phyloP scores from a whole-genome alignment of 768 basidiomycete species.

The Megacollybia marginata region DNA sequence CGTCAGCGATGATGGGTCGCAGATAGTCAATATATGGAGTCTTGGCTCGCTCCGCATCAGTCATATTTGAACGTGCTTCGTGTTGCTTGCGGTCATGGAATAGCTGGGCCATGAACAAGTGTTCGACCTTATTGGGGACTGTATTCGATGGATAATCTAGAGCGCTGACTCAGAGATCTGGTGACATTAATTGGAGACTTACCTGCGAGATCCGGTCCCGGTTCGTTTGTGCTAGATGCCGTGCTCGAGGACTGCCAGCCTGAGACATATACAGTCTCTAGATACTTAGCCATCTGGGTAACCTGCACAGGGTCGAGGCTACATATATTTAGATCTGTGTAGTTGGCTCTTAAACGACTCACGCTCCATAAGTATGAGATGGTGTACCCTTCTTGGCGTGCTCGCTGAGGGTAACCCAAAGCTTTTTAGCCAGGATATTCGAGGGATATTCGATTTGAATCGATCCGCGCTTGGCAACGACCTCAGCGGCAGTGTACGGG shows the following conservation, averaged over 20 bases:
- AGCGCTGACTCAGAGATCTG: neutral
- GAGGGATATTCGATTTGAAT: conserved; percentile 83
- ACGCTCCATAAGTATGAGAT: conserved; percentile 98
- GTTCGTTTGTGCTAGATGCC: conserved; percentile 89
- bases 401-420: conserved; percentile 65
- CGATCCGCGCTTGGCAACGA: conserved; percentile 91
- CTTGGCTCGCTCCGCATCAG: conserved; percentile 61
- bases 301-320: conserved; percentile 97
- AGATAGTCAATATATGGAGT: conserved; percentile 82
- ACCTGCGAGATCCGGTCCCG: conserved; percentile 98
- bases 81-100: conserved; percentile 99
- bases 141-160: conserved; percentile 97
- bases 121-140: conserved; percentile 97
- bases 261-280: conserved; percentile 98
- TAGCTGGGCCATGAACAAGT: conserved; percentile 94
- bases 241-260: conserved; percentile 95
- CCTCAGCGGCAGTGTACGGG: conserved; percentile 89
- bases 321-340: conserved; percentile 2
- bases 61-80: conserved; percentile 64
- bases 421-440: conserved; percentile 78
- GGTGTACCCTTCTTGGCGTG: conserved; percentile 75
- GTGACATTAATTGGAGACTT: conserved; percentile 10
- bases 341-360: conserved; percentile 33
- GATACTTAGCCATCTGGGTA: conserved; percentile 98
- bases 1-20: conserved; percentile 92